Conservation (phyloP, 2,329 filamentous ascomycete genomes). For the Catunica adiposa region DNA sequence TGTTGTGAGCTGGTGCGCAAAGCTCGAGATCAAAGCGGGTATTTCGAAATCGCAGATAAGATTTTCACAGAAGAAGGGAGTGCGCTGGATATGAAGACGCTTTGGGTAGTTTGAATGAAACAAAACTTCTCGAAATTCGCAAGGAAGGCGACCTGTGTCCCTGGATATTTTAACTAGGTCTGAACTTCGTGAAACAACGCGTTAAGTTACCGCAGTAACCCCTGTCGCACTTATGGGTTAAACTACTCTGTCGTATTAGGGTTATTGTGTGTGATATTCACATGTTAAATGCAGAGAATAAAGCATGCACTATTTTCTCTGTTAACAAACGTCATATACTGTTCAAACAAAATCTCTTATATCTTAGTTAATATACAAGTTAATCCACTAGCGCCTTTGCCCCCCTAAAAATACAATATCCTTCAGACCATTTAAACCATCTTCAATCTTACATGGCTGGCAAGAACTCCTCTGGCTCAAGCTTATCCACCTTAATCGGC, state of each 20-base stretch:
- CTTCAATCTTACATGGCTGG: conserved; percentile 9
- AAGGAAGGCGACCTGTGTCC: background rate
- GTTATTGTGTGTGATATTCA: background rate
- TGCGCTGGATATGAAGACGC: no score
- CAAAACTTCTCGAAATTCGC: no score
- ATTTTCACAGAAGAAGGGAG: no score
- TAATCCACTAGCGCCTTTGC: background rate
- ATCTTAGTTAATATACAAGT: background rate
- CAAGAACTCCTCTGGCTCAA: conserved; percentile 11
- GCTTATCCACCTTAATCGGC: conserved; percentile 9
- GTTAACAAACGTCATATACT: background rate
- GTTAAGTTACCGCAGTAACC: background rate
- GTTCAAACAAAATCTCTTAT: background rate
- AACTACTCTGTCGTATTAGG: background rate
- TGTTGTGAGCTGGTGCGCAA: no score
- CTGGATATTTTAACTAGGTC: background rate
- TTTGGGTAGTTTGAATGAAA: no score
- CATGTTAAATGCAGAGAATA: background rate
- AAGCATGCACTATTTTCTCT: background rate
- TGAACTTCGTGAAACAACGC: background rate
- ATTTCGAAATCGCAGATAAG: no score
- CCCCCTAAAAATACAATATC: background rate
- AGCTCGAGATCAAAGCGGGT: no score
- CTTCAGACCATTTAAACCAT: background rate
- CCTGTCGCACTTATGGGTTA: background rate